Evolutionary conservation across 352 stramenopile species (phyloP), one percentile per base, ranked within the genome.

Genomic region (Plasmopara viticola): DNA sequence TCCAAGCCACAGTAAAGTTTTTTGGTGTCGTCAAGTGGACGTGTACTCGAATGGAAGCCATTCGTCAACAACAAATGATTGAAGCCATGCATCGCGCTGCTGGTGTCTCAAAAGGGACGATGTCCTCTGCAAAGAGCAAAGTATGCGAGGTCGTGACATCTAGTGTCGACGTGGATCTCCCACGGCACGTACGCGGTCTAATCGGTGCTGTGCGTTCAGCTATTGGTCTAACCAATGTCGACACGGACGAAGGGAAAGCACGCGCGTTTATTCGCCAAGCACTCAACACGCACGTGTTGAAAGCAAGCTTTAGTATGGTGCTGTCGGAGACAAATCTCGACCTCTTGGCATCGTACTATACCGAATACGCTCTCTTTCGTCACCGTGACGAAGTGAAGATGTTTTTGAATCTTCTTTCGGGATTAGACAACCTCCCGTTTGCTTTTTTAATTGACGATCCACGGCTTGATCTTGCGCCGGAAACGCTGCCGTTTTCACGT

Each of bases 11-110:
- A 2, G 82, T 93, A 63, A 87, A 93, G 51, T 93, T 90, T 64
- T 93, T 90, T 43, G 82, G 82, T 14, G 68, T 90, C 5, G 74
- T 87, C 55, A 93, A 93, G 64, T 93, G 82, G 82, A 90, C 79
- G 10, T 93, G 79, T 64, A 87, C 82, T 28, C 66, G 82, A 34
- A 70, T 93, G 35, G 78, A 86, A 54, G 74, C 78, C 12, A 77
- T 90, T 40, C 73, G 78, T 17, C 70, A 84, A 62, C 74, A 75
- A 47, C 81, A 87, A 48, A 66, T 81, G 62, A 53, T 87, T 37
- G 64, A 85, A 15, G 75, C 69, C 38, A 85, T 88, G 70, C 74
- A 83, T n/a, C 64, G 63, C 14, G 74, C 66, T 35, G 46, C 37
- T 9, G 40, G 35, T 15, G 56, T 40, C 9, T 41, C 53, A 7